phyloP scores from a whole-genome alignment of 2,329 filamentous ascomycete genomes.

The Exophiala oligosperma region DNA sequence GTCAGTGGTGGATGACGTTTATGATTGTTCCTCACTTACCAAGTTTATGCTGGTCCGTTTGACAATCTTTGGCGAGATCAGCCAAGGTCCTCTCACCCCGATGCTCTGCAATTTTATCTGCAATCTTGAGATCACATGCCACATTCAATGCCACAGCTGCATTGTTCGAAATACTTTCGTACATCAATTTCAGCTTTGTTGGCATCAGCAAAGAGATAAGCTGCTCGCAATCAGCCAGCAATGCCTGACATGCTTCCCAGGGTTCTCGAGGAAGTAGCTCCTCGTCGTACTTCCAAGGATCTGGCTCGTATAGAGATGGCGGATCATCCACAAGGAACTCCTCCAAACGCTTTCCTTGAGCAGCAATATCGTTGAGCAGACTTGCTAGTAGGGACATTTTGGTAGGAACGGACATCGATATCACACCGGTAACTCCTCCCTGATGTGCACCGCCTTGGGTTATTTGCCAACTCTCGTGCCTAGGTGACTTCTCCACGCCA shows the following conservation, averaged over 20 bases:
- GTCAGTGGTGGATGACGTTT: background rate
- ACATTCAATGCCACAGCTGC: conserved; percentile 1
- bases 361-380: background rate
- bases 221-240: conserved; percentile 1
- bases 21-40: background rate
- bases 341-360: background rate
- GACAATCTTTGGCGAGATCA: background rate
- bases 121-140: conserved; percentile 2
- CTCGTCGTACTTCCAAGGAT: conserved; percentile 1
- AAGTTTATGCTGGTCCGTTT: background rate
- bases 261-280: background rate
- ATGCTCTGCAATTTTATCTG: background rate
- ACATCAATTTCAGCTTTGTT: conserved; percentile 5
- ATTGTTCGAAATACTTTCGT: conserved; percentile 6
- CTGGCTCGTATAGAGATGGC: background rate
- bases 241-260: background rate
- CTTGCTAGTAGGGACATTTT: background rate
- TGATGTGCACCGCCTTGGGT: too few relatives aligned
- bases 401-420: background rate
- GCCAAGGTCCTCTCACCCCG: background rate
- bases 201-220: background rate
- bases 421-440: too few relatives aligned
- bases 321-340: background rate
- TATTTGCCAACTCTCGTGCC: too few relatives aligned
- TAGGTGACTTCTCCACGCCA: too few relatives aligned